Conservation (phyloP, 352 stramenopile species). For the Pythium brassicae region DNA sequence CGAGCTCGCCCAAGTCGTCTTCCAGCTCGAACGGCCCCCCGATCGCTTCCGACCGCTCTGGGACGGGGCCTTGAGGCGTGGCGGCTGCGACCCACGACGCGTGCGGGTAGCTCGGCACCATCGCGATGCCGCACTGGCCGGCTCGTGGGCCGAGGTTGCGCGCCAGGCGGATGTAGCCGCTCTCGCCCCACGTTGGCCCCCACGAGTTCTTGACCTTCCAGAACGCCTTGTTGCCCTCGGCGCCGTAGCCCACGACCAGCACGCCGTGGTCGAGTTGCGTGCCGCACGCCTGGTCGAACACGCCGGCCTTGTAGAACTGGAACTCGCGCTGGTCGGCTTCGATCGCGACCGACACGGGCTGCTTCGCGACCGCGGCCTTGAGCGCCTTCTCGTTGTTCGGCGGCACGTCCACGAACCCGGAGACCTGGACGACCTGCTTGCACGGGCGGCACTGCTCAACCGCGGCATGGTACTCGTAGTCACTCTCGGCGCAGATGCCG, state of each 20-base stretch:
- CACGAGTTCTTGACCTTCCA: slow-evolving; percentile 96
- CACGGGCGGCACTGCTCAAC: slow-evolving; percentile 26
- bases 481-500: slow-evolving; percentile 70
- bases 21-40: not conserved
- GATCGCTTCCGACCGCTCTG: not conserved
- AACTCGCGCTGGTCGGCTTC: slow-evolving; percentile 92
- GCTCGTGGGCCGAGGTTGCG: slow-evolving; percentile 37
- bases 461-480: slow-evolving; percentile 74
- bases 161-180: slow-evolving; percentile 91
- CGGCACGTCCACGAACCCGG: slow-evolving; percentile 59
- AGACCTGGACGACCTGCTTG: slow-evolving; percentile 32
- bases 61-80: not conserved
- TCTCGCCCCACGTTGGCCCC: slow-evolving; percentile 92
- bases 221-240: slow-evolving; percentile 74
- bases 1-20: not conserved
- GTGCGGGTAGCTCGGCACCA: slow-evolving; percentile 24
- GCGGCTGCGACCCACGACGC: slow-evolving; percentile 8
- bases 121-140: slow-evolving; percentile 25
- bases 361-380: slow-evolving; percentile 82
- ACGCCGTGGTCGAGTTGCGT: slow-evolving; percentile 95
- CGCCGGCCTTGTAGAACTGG: slow-evolving; percentile 95
- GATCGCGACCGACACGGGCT: slow-evolving; percentile 94
- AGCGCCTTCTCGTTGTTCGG: slow-evolving; percentile 62
- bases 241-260: slow-evolving; percentile 93
- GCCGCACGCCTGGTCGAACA: slow-evolving; percentile 74